Conservation (phyloP, 2,329 filamentous ascomycete species). For the Arthrinium puccinioides region DNA sequence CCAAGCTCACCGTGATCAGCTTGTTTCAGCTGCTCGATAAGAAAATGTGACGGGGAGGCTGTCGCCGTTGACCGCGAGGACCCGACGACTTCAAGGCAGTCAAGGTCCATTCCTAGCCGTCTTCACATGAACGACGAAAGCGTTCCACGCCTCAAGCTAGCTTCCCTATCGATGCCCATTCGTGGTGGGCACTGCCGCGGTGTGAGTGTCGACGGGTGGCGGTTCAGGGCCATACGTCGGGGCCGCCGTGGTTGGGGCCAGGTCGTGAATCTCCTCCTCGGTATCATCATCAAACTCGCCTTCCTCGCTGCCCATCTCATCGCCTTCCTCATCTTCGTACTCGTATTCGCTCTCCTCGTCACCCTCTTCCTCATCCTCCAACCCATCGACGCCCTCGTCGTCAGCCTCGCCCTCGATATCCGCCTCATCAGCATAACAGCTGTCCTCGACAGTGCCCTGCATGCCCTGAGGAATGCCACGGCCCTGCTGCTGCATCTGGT, state of each 20-base stretch:
- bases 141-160: too few species aligned
- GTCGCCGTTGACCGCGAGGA: too few species aligned
- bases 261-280: not conserved
- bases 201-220: slow-evolving; percentile 1
- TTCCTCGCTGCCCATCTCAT: slow-evolving; percentile 18
- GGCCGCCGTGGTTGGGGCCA: not conserved
- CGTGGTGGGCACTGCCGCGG: slow-evolving; percentile 1
- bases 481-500: slow-evolving; percentile 92
- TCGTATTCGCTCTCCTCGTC: slow-evolving; percentile 60
- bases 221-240: slow-evolving; percentile 6
- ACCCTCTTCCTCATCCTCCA: slow-evolving; percentile 56
- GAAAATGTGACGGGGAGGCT: too few species aligned
- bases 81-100: too few species aligned
- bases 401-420: slow-evolving; percentile 56
- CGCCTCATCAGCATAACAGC: slow-evolving; percentile 49
- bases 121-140: too few species aligned
- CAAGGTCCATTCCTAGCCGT: too few species aligned
- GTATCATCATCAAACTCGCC: not conserved
- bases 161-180: slow-evolving; percentile 9
- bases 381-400: slow-evolving; percentile 51
- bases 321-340: slow-evolving; percentile 52
- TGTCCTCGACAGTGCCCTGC: slow-evolving; percentile 51
- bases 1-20: too few species aligned
- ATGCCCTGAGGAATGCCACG: slow-evolving; percentile 64
- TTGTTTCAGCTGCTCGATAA: too few species aligned